phyloP scores from a whole-genome alignment of 2,329 filamentous ascomycete genomes.

The Chrysosporium queenslandicum region DNA sequence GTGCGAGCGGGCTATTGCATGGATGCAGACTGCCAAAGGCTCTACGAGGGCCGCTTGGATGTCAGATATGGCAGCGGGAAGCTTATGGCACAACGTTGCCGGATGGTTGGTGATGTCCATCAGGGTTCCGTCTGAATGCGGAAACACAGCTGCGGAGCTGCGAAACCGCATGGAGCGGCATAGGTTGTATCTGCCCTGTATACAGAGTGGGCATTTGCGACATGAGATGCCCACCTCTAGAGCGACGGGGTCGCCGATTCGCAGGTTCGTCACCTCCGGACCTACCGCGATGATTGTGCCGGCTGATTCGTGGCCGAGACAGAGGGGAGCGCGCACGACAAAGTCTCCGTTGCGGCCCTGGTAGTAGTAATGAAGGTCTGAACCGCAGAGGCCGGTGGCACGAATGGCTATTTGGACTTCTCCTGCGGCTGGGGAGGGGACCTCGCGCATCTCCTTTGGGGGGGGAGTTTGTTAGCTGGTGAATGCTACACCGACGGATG shows the following conservation, averaged over 20 bases:
- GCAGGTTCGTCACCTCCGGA: conserved; percentile 43
- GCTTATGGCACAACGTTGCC: conserved; percentile 49
- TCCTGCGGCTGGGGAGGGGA: conserved; percentile 38
- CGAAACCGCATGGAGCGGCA: conserved; percentile 50
- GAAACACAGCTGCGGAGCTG: conserved; percentile 50
- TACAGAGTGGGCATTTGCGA: conserved; percentile 49
- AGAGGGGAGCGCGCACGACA: conserved; percentile 69
- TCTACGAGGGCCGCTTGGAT: conserved; percentile 51
- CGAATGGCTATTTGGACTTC: conserved; percentile 57
- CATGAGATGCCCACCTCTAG: conserved; percentile 86
- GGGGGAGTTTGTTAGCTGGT: background rate
- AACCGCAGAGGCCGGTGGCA: conserved; percentile 60
- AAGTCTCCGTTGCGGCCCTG: conserved; percentile 83
- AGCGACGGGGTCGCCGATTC: conserved; percentile 73
- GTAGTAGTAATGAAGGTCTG: conserved; percentile 73
- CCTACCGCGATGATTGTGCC: conserved; percentile 68
- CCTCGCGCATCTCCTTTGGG: conserved; percentile 43
- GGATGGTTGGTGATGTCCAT: conserved; percentile 55
- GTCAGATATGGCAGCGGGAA: conserved; percentile 45
- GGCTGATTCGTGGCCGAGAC: conserved; percentile 66
- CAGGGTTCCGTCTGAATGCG: conserved; percentile 55
- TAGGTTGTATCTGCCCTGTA: conserved; percentile 51
- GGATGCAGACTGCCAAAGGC: conserved; percentile 51
- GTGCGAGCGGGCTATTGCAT: conserved; percentile 48
- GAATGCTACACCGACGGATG: background rate